phyloP scores from a whole-genome alignment of 2,329 filamentous ascomycete genomes.

The Cladophialophora exuberans region DNA sequence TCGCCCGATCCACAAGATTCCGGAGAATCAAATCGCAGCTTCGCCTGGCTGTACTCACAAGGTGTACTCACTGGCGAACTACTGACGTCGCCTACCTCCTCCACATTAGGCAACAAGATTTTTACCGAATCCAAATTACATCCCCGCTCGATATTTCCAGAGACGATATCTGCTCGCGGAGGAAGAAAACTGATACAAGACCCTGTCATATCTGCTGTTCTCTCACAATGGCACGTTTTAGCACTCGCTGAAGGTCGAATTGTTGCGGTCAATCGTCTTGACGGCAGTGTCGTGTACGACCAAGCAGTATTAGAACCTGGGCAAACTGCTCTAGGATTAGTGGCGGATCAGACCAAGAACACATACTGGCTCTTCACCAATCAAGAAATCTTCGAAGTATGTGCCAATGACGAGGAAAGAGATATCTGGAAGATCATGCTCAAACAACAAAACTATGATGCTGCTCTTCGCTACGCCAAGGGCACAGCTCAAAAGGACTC shows the following conservation, averaged over 20 bases:
- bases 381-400: slow-evolving; percentile 90
- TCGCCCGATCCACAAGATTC: slow-evolving; percentile 71
- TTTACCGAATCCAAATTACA: slow-evolving; percentile 80
- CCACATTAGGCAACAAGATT: slow-evolving; percentile 72
- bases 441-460: slow-evolving; percentile 82
- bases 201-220: slow-evolving; percentile 74
- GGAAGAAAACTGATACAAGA: slow-evolving; percentile 70
- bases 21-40: slow-evolving; percentile 61
- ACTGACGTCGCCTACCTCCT: slow-evolving; percentile 61
- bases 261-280: slow-evolving; percentile 83
- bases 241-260: slow-evolving; percentile 80
- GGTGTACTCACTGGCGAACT: slow-evolving; percentile 88
- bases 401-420: slow-evolving; percentile 84
- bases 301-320: slow-evolving; percentile 81
- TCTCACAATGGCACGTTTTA: slow-evolving; percentile 94
- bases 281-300: slow-evolving; percentile 83
- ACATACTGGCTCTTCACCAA: slow-evolving; percentile 96
- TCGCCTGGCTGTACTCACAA: slow-evolving; percentile 87
- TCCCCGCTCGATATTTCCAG: slow-evolving; percentile 71
- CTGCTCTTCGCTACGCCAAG: slow-evolving; percentile 81
- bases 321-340: slow-evolving; percentile 79
- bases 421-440: slow-evolving; percentile 96
- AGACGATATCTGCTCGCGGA: slow-evolving; percentile 66
- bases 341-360: slow-evolving; percentile 89
- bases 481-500: slow-evolving; percentile 82